Evolutionary conservation across 1,284 basidiomycete genomes (phyloP).

Genomic region (Coniferiporia sulphurascens): DNA sequence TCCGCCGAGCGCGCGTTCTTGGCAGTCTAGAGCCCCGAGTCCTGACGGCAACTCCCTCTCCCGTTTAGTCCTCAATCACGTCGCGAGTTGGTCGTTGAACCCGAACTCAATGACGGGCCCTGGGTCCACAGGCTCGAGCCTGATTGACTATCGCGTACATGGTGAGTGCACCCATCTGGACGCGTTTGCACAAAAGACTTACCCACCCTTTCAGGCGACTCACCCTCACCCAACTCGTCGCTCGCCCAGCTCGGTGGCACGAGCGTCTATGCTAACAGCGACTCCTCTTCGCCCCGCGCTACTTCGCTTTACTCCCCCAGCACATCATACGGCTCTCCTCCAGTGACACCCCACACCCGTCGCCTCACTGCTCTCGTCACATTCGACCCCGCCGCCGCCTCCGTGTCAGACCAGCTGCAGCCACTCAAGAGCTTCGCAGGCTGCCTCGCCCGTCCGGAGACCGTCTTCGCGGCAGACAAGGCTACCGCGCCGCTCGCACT

Average conservation of each 20-base stretch:
- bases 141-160: not conserved
- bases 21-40: not conserved
- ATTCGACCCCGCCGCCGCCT: slow-evolving; percentile 6
- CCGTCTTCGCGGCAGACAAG: slow-evolving; percentile 4
- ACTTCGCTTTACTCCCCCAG: slow-evolving; percentile 1
- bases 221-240: not conserved
- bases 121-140: not conserved
- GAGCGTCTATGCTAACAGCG: not conserved
- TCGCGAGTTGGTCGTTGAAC: slow-evolving; percentile 16
- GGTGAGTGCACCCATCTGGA: not conserved
- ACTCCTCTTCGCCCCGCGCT: not conserved
- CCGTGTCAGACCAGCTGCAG: not conserved
- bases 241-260: not conserved
- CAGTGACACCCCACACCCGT: slow-evolving; percentile 5
- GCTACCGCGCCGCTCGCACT: not conserved
- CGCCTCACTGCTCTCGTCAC: slow-evolving; percentile 10
- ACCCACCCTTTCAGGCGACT: not conserved
- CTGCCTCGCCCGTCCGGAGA: slow-evolving; percentile 15
- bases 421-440: slow-evolving; percentile 11
- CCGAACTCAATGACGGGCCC: not conserved
- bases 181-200: not conserved
- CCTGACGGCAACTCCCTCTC: too few species aligned
- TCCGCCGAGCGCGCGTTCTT: not conserved
- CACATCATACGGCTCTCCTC: slow-evolving; percentile 8
- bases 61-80: slow-evolving; percentile 12